Conservation (phyloP, 2,329 filamentous ascomycete species). For the Hyphodiscus sp. region DNA sequence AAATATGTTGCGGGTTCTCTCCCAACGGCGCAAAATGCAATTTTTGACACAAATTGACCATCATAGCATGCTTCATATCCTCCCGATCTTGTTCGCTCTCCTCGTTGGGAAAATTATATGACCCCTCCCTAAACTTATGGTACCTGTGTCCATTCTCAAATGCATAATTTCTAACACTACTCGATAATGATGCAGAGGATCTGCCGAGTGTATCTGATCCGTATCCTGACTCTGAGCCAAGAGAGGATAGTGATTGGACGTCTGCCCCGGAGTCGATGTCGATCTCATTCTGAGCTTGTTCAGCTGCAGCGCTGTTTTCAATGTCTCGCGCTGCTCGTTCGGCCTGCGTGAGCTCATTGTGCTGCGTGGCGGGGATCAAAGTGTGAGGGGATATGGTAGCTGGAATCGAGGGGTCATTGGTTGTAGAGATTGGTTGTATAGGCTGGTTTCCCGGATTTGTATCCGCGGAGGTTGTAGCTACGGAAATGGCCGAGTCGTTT, state of each 20-base stretch:
- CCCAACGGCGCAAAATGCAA: conserved; percentile 20
- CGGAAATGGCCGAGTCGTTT: conserved; percentile 18
- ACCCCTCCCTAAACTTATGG: conserved; percentile 44
- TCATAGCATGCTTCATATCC: conserved; percentile 48
- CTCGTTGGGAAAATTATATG: conserved; percentile 52
- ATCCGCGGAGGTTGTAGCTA: neutral
- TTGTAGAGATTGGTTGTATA: neutral
- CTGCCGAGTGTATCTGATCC: conserved; percentile 19
- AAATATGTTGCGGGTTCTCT: conserved; percentile 26
- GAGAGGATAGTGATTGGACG: conserved; percentile 14
- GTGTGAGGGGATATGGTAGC: conserved; percentile 4
- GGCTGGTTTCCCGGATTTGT: neutral
- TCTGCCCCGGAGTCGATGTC: conserved; percentile 21
- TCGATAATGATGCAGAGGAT: conserved; percentile 29
- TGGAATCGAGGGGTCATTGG: neutral
- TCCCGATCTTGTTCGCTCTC: conserved; percentile 51
- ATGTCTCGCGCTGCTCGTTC: conserved; percentile 17
- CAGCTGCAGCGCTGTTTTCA: conserved; percentile 16
- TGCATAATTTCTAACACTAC: conserved; percentile 40
- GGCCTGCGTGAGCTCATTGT: conserved; percentile 7
- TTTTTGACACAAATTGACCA: conserved; percentile 7
- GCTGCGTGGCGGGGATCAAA: neutral
- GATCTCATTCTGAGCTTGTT: conserved; percentile 25
- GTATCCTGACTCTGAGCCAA: conserved; percentile 19
- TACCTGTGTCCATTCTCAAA: conserved; percentile 51